Evolutionary conservation across 116 monocot genomes (phyloP), one percentile per base, ranked within the genome.

Genomic region (Iris pallida): DNA sequence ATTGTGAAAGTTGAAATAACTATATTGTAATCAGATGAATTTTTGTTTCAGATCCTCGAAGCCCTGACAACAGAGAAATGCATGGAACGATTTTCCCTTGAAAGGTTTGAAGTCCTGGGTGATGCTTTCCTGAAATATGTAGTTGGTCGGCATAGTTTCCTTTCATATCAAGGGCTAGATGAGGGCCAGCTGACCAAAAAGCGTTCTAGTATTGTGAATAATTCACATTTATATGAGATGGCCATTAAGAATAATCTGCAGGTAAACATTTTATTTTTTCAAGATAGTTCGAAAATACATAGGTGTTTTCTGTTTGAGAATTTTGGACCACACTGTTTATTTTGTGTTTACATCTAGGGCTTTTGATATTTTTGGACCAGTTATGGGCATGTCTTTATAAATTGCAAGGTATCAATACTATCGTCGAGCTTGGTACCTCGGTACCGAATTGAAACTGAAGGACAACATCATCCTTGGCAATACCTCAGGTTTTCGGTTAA

Each of bases 71-170:
- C 92, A 8, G 92, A 92, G 65, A 92, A 85, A 82, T 92, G 92
- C 70, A 71, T 85, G 76, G 92, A 92, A 69, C 84, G 92, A 55
- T 65, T 92, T 63, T 97, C 97, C 49, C 76, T 97, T 11, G 97
- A 97, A 71, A 86, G 97, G 15, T 83, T 88, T 73, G 97, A 97
- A 76, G 84, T 97, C 2, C 92, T 97, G 75, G 97, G 97, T 59
- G 97, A 97, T 80, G 74, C 97, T 47, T 97, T 97, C 77, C 70
- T 97, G 53, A 97, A 97, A 71, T 97, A 92, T 82, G 75, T 72
- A 18, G 83, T 92, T 76, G 76, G 83, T 45, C 79, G 97, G 45
- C 90, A 92, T 20, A 66, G 73, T 70, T 97, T 97, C 74, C 72
- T 97, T 58, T 78, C 83, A 49, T 87, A 73, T 80, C 71, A 85